Conservation (phyloP, 2,329 filamentous ascomycete genomes). For the Elsinoe perseae region DNA sequence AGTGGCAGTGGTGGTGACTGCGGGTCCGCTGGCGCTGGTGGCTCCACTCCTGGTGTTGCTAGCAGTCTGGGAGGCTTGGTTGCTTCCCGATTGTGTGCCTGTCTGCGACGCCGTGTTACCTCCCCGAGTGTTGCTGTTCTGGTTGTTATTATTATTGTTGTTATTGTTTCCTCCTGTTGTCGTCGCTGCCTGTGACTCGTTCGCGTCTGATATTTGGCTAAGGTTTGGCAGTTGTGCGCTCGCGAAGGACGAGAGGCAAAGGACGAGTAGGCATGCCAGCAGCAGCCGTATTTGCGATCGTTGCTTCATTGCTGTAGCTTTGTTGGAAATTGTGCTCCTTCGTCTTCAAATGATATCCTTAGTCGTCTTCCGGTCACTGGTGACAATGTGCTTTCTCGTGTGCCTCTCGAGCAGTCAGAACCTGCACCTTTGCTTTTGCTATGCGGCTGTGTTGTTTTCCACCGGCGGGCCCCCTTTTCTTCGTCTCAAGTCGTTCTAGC, state of each 20-base stretch:
- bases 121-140: conserved; percentile 1
- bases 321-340: not conserved
- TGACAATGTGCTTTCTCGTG: not conserved
- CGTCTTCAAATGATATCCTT: not conserved
- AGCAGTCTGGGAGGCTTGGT: conserved; percentile 14
- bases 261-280: conserved; percentile 6
- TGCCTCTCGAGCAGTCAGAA: not conserved
- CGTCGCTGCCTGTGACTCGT: conserved; percentile 10
- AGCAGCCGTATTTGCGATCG: conserved; percentile 12
- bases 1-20: conserved; percentile 23
- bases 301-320: conserved; percentile 7
- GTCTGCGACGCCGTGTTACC: conserved; percentile 1
- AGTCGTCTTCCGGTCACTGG: not conserved
- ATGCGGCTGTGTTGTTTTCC: conserved; percentile 13
- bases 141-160: not conserved
- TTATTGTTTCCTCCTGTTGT: conserved; percentile 12
- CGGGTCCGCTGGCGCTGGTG: conserved; percentile 21
- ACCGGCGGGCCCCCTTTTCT: not conserved
- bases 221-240: conserved; percentile 13
- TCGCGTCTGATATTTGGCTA: conserved; percentile 5
- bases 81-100: conserved; percentile 14
- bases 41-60: not conserved
- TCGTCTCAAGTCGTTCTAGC: not conserved
- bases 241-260: conserved; percentile 5
- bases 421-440: not conserved